Percentiles rank a stretch among this genome's conserved stretches.
Conservation (phyloP, 495 filamentous ascomycete species). For the Tuber microsphaerosporum region DNA sequence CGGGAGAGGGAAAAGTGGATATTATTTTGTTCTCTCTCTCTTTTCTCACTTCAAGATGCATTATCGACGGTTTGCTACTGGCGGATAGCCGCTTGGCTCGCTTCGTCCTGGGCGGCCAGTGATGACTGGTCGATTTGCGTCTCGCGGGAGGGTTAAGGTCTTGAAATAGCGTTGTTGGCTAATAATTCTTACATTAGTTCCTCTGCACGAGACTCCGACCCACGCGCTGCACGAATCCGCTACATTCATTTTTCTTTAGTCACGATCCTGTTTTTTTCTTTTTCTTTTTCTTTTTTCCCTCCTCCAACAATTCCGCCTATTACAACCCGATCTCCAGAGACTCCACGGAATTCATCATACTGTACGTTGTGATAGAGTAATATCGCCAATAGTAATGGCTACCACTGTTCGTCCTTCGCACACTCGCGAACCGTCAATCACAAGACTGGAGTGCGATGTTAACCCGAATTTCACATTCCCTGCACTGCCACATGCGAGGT, state of each 20-base stretch:
- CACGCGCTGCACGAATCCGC: constrained; percentile 40
- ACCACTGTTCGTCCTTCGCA: constrained; percentile 31
- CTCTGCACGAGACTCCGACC: constrained; percentile 41
- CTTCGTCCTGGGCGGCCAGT: constrained; percentile 25
- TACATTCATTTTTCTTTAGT: constrained; percentile 30
- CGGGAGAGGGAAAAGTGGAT: not conserved
- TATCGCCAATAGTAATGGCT: constrained; percentile 36
- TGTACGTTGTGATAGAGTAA: not conserved
- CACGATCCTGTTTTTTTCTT: constrained; percentile 36
- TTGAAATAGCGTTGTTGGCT: constrained; percentile 26
- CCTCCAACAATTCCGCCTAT: constrained; percentile 10
- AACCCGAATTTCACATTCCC: constrained; percentile 40
- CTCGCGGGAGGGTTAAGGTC: not conserved
- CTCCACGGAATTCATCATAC: constrained; percentile 4
- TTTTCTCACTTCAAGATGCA: constrained; percentile 5
- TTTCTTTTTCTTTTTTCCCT: constrained; percentile 10
- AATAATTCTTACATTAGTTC: constrained; percentile 32
- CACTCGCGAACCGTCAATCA: constrained; percentile 34
- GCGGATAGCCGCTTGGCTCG: constrained; percentile 10
- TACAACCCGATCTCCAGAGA: constrained; percentile 3
- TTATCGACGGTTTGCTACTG: constrained; percentile 13
- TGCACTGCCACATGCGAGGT: constrained; percentile 27
- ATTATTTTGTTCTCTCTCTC: not conserved
- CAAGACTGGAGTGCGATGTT: constrained; percentile 37
- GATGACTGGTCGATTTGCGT: constrained; percentile 25